These are phyloP conservation scores for Maudiozyma humilis DNA, from an alignment of 1,139 yeast genomes.

Conservation along the genomic window DNA sequence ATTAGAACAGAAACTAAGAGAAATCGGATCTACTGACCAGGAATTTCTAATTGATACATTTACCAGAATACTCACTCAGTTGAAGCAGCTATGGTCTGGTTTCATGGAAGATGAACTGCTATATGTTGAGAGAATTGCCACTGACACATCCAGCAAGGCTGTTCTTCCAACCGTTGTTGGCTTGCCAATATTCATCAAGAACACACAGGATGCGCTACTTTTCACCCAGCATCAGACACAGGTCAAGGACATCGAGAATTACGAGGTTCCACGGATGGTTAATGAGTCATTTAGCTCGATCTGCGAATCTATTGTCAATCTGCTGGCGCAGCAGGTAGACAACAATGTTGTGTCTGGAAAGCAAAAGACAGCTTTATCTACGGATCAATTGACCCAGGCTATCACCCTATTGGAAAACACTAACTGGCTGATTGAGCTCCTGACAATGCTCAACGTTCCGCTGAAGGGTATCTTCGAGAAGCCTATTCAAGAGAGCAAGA, in stretches of 20 bases:
- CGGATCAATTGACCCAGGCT: constrained; percentile 14
- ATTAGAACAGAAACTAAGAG: constrained; percentile 33
- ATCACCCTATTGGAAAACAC: constrained; percentile 56
- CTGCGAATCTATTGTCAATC: constrained; percentile 15
- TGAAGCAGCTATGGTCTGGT: constrained; percentile 50
- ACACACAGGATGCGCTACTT: constrained; percentile 28
- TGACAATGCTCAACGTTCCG: constrained; percentile 23
- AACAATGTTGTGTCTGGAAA: constrained; percentile 2
- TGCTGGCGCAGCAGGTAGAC: constrained; percentile 12
- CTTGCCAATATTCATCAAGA: constrained; percentile 39
- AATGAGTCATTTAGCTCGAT: constrained; percentile 17
- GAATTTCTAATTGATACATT: constrained; percentile 55
- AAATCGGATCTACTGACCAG: constrained; percentile 48
- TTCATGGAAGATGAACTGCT: constrained; percentile 50
- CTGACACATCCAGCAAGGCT: constrained; percentile 37
- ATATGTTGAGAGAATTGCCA: constrained; percentile 42
- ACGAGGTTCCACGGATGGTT: constrained; percentile 13
- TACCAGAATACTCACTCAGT: constrained; percentile 45
- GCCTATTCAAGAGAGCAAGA: constrained; percentile 31
- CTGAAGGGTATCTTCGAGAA: constrained; percentile 16
- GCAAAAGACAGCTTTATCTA: constrained; percentile 8
- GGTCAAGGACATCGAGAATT: constrained; percentile 8
- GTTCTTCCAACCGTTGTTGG: constrained; percentile 39
- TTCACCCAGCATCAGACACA: constrained; percentile 10
- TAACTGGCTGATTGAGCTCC: constrained; percentile 46